Evolutionary conservation across 192 early-diverging fungal genomes (phyloP), one percentile per base, ranked within the genome.

Genomic region (Entrophospora sp.): DNA sequence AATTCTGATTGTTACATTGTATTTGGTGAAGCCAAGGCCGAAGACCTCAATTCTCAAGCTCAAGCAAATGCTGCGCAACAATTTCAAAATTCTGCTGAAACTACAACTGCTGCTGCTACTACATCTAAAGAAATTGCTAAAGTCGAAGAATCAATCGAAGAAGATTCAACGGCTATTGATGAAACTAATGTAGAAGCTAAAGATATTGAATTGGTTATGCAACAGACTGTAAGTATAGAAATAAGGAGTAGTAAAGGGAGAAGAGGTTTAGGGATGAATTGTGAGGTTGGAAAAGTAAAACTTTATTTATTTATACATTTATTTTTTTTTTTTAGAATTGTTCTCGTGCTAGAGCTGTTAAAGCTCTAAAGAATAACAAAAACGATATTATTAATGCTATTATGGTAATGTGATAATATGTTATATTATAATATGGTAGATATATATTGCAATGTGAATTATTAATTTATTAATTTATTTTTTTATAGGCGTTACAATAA

Each of bases 341-440:
- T 72, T 80, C 82, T 59, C 90, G 95, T 43, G 70, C 80, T 75
- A 89, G 92, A 84, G 96, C 96, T 30, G 81, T 97, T 74, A 89
- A 87, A 79, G 95, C 94, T 32, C 82, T 99, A 70, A 91, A 89
- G 80, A 79, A 79, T 62, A 86, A 89, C 81, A 71, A 82, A 71
- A 90, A 84, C 78, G 93, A 98, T 74, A 89, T 96, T 64, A 89
- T 98, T 71, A 95, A 96, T 75, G 92, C 96, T 64, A 96, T 97
- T 81, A 97, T 97, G 94, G 91, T 81, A 73, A 69, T n/a, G n/a
- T n/a, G n/a, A n/a, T n/a, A n/a, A n/a, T n/a, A n/a, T n/a, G n/a
- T n/a, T n/a, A n/a, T n/a, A n/a, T n/a, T n/a, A n/a, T n/a, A n/a
- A n/a, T n/a, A n/a, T n/a, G n/a, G n/a, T n/a, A n/a, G n/a, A n/a